A percentile compares a stretch with the other conserved stretches of the same genome.
phyloP scores from a whole-genome alignment of 352 stramenopile species.

The Phytophthora sp. region DNA sequence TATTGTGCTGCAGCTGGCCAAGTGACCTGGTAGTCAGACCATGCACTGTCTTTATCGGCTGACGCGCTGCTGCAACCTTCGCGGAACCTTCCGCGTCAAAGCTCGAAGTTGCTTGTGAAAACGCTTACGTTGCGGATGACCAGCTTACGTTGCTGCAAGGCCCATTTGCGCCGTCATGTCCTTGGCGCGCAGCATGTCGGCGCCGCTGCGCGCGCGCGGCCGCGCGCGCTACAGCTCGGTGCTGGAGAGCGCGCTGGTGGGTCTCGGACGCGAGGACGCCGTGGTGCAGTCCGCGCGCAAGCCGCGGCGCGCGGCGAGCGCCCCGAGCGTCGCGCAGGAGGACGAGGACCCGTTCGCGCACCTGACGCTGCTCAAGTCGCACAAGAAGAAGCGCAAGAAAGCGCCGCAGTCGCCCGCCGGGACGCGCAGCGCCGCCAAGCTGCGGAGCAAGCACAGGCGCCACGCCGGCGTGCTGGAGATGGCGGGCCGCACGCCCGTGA shows the following conservation, averaged over 20 bases:
- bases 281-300: slow-evolving; percentile 37
- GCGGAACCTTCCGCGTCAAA: no score
- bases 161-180: no score
- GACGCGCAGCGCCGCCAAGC: slow-evolving; percentile 17
- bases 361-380: slow-evolving; percentile 17
- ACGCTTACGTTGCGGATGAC: no score
- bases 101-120: no score
- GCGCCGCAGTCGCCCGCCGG: slow-evolving; percentile 15
- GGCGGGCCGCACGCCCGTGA: slow-evolving; percentile 20
- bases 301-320: slow-evolving; percentile 3
- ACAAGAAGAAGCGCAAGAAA: slow-evolving; percentile 22
- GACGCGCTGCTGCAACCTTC: no score
- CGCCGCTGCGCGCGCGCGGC: slow-evolving; percentile 11
- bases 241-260: slow-evolving; percentile 38
- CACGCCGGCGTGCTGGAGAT: slow-evolving; percentile 27
- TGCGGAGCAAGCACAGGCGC: not conserved
- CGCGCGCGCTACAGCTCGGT: slow-evolving; percentile 35
- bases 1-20: not conserved
- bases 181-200: slow-evolving; percentile 15
- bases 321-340: slow-evolving; percentile 2
- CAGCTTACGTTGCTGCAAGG: no score
- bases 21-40: slow-evolving; percentile 13
- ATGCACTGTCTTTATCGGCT: slow-evolving; percentile 20
- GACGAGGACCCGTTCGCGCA: slow-evolving; percentile 33
- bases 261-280: slow-evolving; percentile 32